Percentiles rank a stretch among this genome's conserved stretches.
These are phyloP conservation scores for Monosporozyma servazzii DNA, from an alignment of 805 yeast genomes.

Conservation along the genomic window DNA sequence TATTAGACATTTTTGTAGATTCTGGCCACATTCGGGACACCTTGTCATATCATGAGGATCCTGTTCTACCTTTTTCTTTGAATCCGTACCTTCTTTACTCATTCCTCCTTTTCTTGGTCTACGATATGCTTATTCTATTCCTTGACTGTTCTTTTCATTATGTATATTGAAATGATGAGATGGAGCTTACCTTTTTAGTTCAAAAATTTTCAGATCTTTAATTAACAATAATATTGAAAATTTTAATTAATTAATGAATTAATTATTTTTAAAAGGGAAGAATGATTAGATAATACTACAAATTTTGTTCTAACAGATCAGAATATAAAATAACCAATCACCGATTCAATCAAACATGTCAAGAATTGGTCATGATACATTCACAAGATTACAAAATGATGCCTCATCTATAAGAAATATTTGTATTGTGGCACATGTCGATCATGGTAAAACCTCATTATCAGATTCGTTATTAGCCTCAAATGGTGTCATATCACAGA, in stretches of 20 bases:
- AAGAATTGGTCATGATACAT: slow-evolving; percentile 56
- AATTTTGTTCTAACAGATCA: background rate
- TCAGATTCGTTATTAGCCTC: slow-evolving; percentile 89
- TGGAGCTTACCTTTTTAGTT: background rate
- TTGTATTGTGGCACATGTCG: slow-evolving; percentile 95
- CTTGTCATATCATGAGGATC: background rate
- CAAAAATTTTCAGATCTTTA: background rate
- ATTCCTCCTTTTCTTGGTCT: background rate
- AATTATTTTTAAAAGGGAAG: background rate
- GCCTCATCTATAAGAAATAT: slow-evolving; percentile 73
- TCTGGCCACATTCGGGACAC: slow-evolving; percentile 23
- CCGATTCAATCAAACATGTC: slow-evolving; percentile 20
- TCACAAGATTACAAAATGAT: slow-evolving; percentile 57
- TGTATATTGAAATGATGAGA: background rate
- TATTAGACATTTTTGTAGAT: slow-evolving; percentile 24
- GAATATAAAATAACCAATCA: background rate
- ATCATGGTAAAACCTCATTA: slow-evolving; percentile 94
- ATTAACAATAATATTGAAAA: background rate
- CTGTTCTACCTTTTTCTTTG: background rate
- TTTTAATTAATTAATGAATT: background rate
- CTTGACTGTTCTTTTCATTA: background rate
- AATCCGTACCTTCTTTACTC: background rate
- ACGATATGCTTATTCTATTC: background rate
- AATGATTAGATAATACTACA: background rate
- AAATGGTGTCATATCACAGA: slow-evolving; percentile 90